Conservation (phyloP, 2,329 filamentous ascomycete species). For the Sclerotinia trifoliorum region DNA sequence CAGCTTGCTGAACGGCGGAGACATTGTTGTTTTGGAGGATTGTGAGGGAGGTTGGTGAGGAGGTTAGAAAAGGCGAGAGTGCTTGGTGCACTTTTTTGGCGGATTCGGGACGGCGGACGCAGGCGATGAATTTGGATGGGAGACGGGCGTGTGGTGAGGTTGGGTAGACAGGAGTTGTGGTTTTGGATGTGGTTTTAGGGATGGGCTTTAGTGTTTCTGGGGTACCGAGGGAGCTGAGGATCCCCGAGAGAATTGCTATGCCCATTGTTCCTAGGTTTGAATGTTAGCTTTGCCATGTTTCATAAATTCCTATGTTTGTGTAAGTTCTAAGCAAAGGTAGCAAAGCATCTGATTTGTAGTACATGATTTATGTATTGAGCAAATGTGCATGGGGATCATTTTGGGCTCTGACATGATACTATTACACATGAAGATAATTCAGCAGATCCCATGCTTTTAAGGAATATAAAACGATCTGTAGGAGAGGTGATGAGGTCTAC, state of each 20-base stretch:
- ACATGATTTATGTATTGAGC: neutral
- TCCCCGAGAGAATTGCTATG: constrained; percentile 77
- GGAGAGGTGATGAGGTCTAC: too few relatives aligned
- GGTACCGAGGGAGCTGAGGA: constrained; percentile 68
- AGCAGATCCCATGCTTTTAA: neutral
- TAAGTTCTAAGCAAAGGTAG: neutral
- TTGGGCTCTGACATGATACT: fast-evolving
- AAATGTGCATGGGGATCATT: neutral
- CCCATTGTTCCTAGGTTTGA: constrained; percentile 69
- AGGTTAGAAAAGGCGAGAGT: constrained; percentile 57
- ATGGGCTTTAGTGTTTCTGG: constrained; percentile 38
- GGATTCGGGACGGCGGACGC: constrained; percentile 68
- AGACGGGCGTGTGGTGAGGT: constrained; percentile 53
- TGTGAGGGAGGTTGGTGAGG: constrained; percentile 50
- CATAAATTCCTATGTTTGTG: neutral
- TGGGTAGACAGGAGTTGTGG: constrained; percentile 46
- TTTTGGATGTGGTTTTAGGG: constrained; percentile 47
- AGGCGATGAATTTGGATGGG: constrained; percentile 76
- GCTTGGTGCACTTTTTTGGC: constrained; percentile 66
- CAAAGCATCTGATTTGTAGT: neutral
- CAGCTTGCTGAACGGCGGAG: constrained; percentile 61
- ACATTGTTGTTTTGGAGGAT: constrained; percentile 73
- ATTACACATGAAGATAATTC: too few relatives aligned
- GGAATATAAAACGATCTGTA: neutral
- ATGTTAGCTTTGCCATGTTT: neutral